A percentile compares a stretch with the other conserved stretches of the same genome.
Conservation (phyloP, 139 green algal species). For the Nannochloris sp. region DNA sequence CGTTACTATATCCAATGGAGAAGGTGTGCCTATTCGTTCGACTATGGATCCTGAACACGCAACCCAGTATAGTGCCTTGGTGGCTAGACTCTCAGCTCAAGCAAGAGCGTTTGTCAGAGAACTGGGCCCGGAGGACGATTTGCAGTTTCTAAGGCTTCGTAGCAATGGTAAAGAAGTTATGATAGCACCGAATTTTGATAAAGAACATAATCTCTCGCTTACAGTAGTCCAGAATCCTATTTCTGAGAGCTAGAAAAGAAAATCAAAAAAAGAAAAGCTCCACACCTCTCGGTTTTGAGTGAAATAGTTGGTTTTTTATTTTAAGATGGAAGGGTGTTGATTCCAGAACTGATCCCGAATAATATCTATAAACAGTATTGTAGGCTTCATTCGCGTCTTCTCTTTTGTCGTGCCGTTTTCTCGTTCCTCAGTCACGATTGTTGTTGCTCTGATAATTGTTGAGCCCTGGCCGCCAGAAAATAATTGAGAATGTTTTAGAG, state of each 20-base stretch:
- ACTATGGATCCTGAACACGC: constrained; percentile 77
- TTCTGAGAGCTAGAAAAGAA: not conserved
- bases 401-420: constrained; percentile 48
- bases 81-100: constrained; percentile 64
- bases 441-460: constrained; percentile 31
- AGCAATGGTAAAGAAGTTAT: constrained; percentile 85
- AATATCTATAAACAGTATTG: constrained; percentile 77
- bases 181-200: constrained; percentile 73
- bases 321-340: constrained; percentile 53
- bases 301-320: not conserved
- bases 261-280: not conserved
- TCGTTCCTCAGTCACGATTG: constrained; percentile 32
- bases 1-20: constrained; percentile 73
- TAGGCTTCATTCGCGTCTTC: constrained; percentile 22
- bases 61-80: constrained; percentile 49
- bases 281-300: not conserved
- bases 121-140: constrained; percentile 72
- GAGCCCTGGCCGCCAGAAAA: constrained; percentile 61
- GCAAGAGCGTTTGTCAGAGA: constrained; percentile 62
- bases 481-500: constrained; percentile 85
- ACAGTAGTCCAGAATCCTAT: constrained; percentile 67
- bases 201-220: constrained; percentile 59
- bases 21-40: constrained; percentile 78
- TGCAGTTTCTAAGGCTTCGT: constrained; percentile 76
- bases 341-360: constrained; percentile 81